Base-by-base conservation (phyloP, 2,329 filamentous ascomycete genomes). In the Fusarium nurragi region DNA sequence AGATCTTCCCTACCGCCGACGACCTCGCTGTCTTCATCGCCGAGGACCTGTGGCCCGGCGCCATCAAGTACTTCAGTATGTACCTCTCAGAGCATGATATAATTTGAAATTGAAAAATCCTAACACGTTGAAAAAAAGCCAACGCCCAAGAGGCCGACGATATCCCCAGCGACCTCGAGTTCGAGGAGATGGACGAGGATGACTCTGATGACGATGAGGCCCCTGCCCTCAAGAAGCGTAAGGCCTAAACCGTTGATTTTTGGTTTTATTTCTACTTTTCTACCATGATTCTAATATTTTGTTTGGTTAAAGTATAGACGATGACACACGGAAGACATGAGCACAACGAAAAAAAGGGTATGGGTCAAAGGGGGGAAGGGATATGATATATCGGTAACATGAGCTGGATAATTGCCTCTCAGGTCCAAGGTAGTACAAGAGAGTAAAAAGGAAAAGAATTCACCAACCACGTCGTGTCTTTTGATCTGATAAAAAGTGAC, bases 31-130 rank as follows among this genome's bases (percentile, higher is more conserved):
- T 93, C 64, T 84, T 88, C 60, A 83, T 98, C 69, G 88, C 90
- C 10, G 94, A 98, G 75, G 94, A 98, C 70, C 81, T 98, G 49
- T 97, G 90, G 89, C 91, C 92, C 44, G 88, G 88, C 64, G 94
- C 94, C 56, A 89, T 97, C 77, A 92, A 91, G 77, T 96, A 95
- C 80, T 98, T 95, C 80, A 91, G 92, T 95, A 82, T 80, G 91
- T 86, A 54, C 26, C n/a, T 21, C 22, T 22, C 48, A 52, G 13
- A 49, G 13, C 38, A 34, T 9, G 32, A 34, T 34, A 34, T 34
- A 34, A 22, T 22, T 40, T 14, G 26, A 14, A 21, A 34, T 3
- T 4, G 5, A 3, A 10, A 10, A 21, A 50, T 51, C 46, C 79
- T 86, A 75, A 85, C 74, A 52, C 7, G 14, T 2, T 6, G 13